phyloP scores from a whole-genome alignment of 2,329 filamentous ascomycete genomes.

The Colletotrichum nymphaeae region DNA sequence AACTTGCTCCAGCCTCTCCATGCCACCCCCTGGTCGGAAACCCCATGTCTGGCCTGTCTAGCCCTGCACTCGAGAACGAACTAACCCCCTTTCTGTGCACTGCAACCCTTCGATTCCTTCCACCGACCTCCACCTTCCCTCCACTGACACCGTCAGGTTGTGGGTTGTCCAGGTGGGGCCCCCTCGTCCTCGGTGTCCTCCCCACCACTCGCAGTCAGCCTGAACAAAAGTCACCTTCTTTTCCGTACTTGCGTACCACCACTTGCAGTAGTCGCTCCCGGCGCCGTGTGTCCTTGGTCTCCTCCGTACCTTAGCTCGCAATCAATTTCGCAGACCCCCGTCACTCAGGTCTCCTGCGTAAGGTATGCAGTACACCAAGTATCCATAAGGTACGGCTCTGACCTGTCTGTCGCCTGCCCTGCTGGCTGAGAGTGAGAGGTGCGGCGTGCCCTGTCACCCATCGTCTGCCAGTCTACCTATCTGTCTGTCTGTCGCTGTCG shows the following conservation, averaged over 20 bases:
- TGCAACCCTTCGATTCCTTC: conserved; percentile 37
- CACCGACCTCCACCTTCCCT: conserved; percentile 27
- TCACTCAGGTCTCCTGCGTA: too few species aligned
- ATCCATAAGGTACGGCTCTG: too few species aligned
- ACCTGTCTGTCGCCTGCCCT: too few species aligned
- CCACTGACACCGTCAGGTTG: conserved; percentile 30
- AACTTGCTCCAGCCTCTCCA: conserved; percentile 15
- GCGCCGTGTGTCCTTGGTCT: not conserved
- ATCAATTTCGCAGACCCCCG: too few species aligned
- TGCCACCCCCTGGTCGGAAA: conserved; percentile 29
- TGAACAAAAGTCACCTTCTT: conserved; percentile 14
- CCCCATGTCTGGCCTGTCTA: conserved; percentile 33
- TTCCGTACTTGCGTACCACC: not conserved
- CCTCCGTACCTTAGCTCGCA: too few species aligned
- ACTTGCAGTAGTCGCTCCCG: not conserved
- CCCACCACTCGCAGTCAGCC: conserved; percentile 18
- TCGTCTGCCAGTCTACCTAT: not conserved
- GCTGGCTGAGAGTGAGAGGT: too few species aligned
- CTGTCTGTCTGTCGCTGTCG: not conserved
- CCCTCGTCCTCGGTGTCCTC: conserved; percentile 9
- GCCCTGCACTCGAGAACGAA: conserved; percentile 32
- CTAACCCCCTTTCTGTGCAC: conserved; percentile 34
- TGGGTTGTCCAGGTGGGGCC: conserved; percentile 23
- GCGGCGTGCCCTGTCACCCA: too few species aligned
- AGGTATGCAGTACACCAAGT: too few species aligned